A percentile compares a stretch with the other conserved stretches of the same genome.
Conservation (phyloP, 1,284 basidiomycete genomes). For the Neotropicomus parvogracilis region DNA sequence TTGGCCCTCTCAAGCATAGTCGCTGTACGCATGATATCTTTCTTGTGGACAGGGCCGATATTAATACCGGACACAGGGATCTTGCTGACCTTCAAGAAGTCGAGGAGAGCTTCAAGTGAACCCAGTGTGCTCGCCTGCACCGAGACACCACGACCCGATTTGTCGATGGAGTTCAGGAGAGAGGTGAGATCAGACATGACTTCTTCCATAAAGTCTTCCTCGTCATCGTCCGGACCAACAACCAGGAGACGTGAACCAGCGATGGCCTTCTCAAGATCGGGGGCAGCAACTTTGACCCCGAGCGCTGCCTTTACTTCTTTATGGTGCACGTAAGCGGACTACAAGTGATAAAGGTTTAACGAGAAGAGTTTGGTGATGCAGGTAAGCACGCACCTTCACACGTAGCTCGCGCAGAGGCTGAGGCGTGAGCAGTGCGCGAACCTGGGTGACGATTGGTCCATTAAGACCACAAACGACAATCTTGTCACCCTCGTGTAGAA, state of each 20-base stretch:
- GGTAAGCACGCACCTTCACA: slow-evolving; percentile 70
- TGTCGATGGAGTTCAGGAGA: slow-evolving; percentile 89
- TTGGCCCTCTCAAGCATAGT: slow-evolving; percentile 97
- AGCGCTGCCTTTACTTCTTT: slow-evolving; percentile 97
- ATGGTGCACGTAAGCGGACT: slow-evolving; percentile 97
- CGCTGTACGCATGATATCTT: slow-evolving; percentile 88
- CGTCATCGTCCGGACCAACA: slow-evolving; percentile 91
- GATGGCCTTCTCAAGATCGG: slow-evolving; percentile 98
- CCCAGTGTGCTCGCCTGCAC: slow-evolving; percentile 98
- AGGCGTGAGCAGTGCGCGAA: slow-evolving; percentile 93
- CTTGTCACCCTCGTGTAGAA: slow-evolving; percentile 88
- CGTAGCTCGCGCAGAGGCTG: slow-evolving; percentile 96
- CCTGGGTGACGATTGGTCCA: slow-evolving; percentile 94
- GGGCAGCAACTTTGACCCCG: slow-evolving; percentile 94
- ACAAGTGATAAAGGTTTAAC: slow-evolving; percentile 2
- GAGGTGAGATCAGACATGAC: slow-evolving; percentile 96
- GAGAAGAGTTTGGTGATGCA: slow-evolving; percentile 4
- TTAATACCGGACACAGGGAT: slow-evolving; percentile 98
- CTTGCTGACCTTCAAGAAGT: slow-evolving; percentile 94
- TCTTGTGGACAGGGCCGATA: slow-evolving; percentile 97
- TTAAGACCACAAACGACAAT: slow-evolving; percentile 98
- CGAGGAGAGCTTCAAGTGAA: slow-evolving; percentile 94
- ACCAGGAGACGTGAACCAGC: slow-evolving; percentile 95
- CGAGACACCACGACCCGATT: slow-evolving; percentile 92
- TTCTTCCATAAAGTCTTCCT: slow-evolving; percentile 92